phyloP scores from a whole-genome alignment of 805 yeast species.

The Candida tallmaniae region DNA sequence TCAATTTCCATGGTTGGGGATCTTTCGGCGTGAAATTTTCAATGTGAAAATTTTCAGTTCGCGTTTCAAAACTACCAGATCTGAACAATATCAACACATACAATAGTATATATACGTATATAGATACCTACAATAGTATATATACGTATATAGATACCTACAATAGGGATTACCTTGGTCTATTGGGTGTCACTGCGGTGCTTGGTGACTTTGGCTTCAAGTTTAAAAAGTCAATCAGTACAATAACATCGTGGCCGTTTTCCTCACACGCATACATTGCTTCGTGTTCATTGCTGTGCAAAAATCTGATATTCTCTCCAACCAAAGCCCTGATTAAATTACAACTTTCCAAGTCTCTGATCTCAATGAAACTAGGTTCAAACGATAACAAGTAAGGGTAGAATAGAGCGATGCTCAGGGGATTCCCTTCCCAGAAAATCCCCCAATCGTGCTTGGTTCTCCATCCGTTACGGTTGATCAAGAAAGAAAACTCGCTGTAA shows the following conservation, averaged over 20 bases:
- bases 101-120: too few species aligned
- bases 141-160: too few species aligned
- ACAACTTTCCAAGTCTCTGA: slow-evolving; percentile 84
- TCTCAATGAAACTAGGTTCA: slow-evolving; percentile 86
- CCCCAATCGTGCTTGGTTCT: slow-evolving; percentile 90
- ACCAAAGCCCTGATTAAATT: slow-evolving; percentile 82
- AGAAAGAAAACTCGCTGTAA: slow-evolving; percentile 91
- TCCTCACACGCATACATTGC: slow-evolving; percentile 91
- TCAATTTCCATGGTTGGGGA: slow-evolving; percentile 2
- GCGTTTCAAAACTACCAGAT: too few species aligned
- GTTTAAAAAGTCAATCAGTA: slow-evolving; percentile 85
- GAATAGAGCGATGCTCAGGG: slow-evolving; percentile 87
- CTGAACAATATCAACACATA: too few species aligned
- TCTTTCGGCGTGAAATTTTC: background rate
- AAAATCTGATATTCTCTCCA: slow-evolving; percentile 85
- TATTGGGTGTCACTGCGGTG: too few species aligned
- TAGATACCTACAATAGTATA: too few species aligned
- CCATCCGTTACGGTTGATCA: slow-evolving; percentile 95
- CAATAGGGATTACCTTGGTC: too few species aligned
- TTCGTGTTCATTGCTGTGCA: slow-evolving; percentile 90
- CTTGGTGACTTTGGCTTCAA: slow-evolving; percentile 32
- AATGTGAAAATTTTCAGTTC: background rate
- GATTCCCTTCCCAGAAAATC: slow-evolving; percentile 94
- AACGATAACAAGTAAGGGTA: slow-evolving; percentile 92
- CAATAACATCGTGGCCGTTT: slow-evolving; percentile 86